These are phyloP conservation scores for carrot (Daucus carota) DNA, from an alignment of 129 eudicot species.

Conservation along the genomic window DNA sequence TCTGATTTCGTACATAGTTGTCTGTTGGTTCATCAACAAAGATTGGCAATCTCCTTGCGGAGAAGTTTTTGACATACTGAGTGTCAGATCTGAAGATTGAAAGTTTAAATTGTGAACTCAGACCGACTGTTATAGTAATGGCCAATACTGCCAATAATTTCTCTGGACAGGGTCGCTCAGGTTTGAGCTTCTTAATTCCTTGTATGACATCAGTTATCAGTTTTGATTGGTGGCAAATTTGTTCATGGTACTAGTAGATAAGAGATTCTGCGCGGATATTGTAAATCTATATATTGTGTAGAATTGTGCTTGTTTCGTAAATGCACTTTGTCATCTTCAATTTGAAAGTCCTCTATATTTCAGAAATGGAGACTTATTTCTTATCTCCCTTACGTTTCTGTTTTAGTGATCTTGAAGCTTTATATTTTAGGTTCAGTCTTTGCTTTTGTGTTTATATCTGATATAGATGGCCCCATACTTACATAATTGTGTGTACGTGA, in stretches of 20 bases:
- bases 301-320: neutral
- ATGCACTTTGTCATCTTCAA: neutral
- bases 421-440: neutral
- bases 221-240: neutral
- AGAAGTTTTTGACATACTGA: neutral
- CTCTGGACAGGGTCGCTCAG: slow-evolving; percentile 46
- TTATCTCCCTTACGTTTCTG: neutral
- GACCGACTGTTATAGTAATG: slow-evolving; percentile 26
- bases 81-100: neutral
- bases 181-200: slow-evolving; percentile 22
- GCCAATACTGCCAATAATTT: slow-evolving; percentile 41
- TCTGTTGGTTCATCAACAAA: neutral
- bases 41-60: slow-evolving; percentile 2
- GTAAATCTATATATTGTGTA: neutral
- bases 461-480: neutral
- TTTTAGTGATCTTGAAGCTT: neutral
- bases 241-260: neutral
- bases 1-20: slow-evolving; percentile 10
- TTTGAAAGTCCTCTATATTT: neutral
- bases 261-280: neutral
- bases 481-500: neutral
- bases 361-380: neutral
- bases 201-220: neutral
- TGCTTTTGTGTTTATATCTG: neutral
- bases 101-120: neutral